Evolutionary conservation across 2,329 filamentous ascomycete genomes (phyloP).

Genomic region (Huntiella bhutanensis): DNA sequence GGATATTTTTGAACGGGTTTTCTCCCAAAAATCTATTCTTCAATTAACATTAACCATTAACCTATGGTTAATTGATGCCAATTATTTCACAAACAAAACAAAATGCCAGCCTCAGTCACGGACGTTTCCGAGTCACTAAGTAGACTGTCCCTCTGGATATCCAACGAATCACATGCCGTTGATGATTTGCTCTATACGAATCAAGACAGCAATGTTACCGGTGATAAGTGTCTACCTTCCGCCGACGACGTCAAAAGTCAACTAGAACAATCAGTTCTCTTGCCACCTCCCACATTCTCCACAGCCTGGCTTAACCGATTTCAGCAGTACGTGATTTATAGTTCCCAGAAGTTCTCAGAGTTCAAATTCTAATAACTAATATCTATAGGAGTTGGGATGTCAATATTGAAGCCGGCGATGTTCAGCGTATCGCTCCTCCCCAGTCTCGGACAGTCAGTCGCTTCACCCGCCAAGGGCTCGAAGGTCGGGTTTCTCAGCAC

Average conservation of each 20-base stretch:
- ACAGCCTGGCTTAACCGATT: slow-evolving; percentile 72
- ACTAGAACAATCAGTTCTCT: slow-evolving; percentile 60
- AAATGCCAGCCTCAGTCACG: neutral
- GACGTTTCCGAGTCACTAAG: neutral
- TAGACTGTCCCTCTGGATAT: slow-evolving; percentile 2
- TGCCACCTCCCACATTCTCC: slow-evolving; percentile 62
- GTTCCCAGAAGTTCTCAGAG: neutral
- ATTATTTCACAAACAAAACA: too few relatives aligned
- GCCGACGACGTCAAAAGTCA: slow-evolving; percentile 46
- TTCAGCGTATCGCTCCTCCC: slow-evolving; percentile 75
- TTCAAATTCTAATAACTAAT: neutral
- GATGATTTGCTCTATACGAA: slow-evolving; percentile 6
- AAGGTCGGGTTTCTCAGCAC: slow-evolving; percentile 85
- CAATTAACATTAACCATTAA: too few relatives aligned
- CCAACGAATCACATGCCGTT: slow-evolving; percentile 5
- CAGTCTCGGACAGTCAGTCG: slow-evolving; percentile 89
- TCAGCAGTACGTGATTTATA: slow-evolving; percentile 41
- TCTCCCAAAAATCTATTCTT: too few relatives aligned
- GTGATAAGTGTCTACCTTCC: slow-evolving; percentile 6
- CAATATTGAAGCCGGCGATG: slow-evolving; percentile 58
- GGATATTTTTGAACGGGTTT: too few relatives aligned
- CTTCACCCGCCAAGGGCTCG: slow-evolving; percentile 77
- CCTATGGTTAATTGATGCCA: too few relatives aligned
- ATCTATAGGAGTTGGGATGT: slow-evolving; percentile 48
- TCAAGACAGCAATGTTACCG: neutral